These are phyloP conservation scores for Picea engelmannii DNA, from an alignment of 83 land plant genomes.

Conservation along the genomic window DNA sequence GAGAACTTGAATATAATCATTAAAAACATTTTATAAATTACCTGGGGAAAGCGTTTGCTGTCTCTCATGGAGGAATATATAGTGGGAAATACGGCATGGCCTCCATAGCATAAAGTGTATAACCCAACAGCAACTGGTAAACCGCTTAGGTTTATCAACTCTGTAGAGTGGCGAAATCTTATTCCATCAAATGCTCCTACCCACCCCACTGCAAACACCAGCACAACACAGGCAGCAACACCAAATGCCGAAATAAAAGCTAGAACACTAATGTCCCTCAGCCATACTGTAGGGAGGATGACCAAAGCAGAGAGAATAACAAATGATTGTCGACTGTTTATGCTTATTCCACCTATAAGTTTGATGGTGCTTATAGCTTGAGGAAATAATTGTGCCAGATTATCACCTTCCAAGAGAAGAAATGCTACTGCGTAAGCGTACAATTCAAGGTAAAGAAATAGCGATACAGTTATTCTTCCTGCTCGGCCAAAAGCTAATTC, in stretches of 20 bases:
- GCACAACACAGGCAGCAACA: background rate
- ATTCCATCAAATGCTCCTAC: slow-evolving; percentile 32
- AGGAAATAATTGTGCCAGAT: slow-evolving; percentile 58
- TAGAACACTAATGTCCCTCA: slow-evolving; percentile 47
- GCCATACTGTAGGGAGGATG: slow-evolving; percentile 81
- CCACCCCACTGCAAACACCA: slow-evolving; percentile 10
- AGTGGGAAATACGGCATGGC: slow-evolving; percentile 58
- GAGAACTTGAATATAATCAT: no score
- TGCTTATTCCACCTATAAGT: slow-evolving; percentile 3
- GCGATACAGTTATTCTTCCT: slow-evolving; percentile 65
- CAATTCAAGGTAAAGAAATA: slow-evolving; percentile 68
- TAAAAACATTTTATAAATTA: slow-evolving; percentile 8
- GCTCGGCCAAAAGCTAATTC: slow-evolving; percentile 69
- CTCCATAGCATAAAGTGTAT: slow-evolving; percentile 43
- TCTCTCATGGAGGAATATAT: slow-evolving; percentile 47
- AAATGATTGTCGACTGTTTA: slow-evolving; percentile 35
- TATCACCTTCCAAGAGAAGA: slow-evolving; percentile 91
- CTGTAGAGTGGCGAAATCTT: slow-evolving; percentile 30
- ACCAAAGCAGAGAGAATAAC: slow-evolving; percentile 53
- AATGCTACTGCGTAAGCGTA: slow-evolving; percentile 72
- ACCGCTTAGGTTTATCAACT: slow-evolving; percentile 26
- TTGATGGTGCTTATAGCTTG: slow-evolving; percentile 26
- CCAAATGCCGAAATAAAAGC: slow-evolving; percentile 5
- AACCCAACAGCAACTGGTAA: slow-evolving; percentile 45
- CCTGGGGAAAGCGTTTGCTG: slow-evolving; percentile 22